Evolutionary conservation across 2,329 filamentous ascomycete genomes (phyloP), one percentile per base, ranked within the genome.

Genomic region (Penicillium sp.): DNA sequence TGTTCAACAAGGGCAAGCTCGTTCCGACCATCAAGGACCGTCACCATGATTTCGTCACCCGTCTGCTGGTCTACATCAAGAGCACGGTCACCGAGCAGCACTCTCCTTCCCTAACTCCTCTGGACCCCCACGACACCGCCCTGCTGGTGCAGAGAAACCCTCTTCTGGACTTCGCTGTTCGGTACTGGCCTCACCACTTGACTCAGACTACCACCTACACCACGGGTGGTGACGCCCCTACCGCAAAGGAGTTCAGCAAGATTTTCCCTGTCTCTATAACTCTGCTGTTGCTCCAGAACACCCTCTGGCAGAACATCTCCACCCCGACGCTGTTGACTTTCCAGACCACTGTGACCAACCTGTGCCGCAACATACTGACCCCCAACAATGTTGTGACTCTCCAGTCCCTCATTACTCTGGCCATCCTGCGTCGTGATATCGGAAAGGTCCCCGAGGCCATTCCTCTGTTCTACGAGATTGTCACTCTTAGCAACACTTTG

Each of bases 121-220:
- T 71, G 10, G 63, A 66, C 32, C 33, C 44, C 2, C 55, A 66
- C 12, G 62, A 66, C 13, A 60, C 57, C 2, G 55, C 47, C 18
- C 46, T 58, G 6, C 49, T 67, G 1, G 29, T 71, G 18, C 53
- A 69, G n/a, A 66, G 67, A n/a, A 60, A 75, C 44, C 61, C 67
- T 10, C 61, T 78, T 5, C 58, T 78, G 1, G 72, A 78, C 53
- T 78, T 77, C 54, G 66, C 73, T 25, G 55, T 75, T 4, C 69
- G 72, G 20, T 76, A 77, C 63, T 80, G 77, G 70, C 60, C 73
- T 23, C 63, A 64, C 6, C 75, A 80, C 53, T 68, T 78, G 35
- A 69, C 69, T 42, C 71, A 70, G 13, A 74, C 75, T 0, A 61
- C 73, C 18, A 63, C 68, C 38, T 71, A 69, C 37, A 67, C 66